Evolutionary conservation across 306 rosid species (phyloP).

Genomic region (Medicago ruthenica): DNA sequence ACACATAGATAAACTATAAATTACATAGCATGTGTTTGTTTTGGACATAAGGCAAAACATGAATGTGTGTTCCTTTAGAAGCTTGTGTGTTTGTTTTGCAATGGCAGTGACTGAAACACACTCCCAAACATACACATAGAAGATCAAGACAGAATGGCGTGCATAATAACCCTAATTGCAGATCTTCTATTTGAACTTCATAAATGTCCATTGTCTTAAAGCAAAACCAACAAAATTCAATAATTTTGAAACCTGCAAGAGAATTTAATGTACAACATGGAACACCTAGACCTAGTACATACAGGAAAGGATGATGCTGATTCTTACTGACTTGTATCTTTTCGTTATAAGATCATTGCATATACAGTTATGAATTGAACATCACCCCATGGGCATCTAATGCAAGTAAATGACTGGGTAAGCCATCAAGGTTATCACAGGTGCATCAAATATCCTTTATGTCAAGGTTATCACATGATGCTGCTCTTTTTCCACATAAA

Average conservation of each 20-base stretch:
- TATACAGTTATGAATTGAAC: not conserved
- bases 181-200: not conserved
- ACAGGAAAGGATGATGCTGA: not conserved
- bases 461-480: not conserved
- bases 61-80: not conserved
- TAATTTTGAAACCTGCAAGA: not conserved
- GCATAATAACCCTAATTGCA: not conserved
- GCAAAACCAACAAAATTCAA: not conserved
- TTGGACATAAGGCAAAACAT: not conserved
- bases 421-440: not conserved
- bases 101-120: not conserved
- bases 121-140: not conserved
- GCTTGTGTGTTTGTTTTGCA: not conserved
- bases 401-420: not conserved
- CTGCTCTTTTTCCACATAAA: not conserved
- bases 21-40: not conserved
- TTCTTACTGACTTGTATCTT: not conserved
- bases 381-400: slow-evolving; percentile 2
- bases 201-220: not conserved
- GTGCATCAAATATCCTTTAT: not conserved
- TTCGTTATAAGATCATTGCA: not conserved
- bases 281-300: not conserved
- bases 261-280: slow-evolving; percentile 2
- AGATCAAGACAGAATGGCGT: not conserved
- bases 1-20: not conserved